Percentiles rank a stretch among this genome's conserved stretches.
These are phyloP conservation scores for Conticribra weissflogii DNA, from an alignment of 108 stramenopile genomes.

Conservation along the genomic window DNA sequence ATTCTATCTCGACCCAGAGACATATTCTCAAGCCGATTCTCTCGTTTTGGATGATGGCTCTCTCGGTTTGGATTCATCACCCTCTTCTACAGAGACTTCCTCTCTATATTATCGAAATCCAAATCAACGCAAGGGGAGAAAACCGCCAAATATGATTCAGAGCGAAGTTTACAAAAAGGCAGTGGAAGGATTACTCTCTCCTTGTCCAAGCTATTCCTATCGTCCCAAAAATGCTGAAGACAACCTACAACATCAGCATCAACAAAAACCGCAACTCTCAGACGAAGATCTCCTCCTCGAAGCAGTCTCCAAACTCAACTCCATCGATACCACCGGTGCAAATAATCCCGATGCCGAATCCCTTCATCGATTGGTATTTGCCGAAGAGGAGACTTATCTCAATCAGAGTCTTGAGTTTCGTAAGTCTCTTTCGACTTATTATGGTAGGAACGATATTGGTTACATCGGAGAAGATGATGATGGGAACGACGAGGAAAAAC, in stretches of 20 bases:
- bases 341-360: not conserved
- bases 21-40: constrained; percentile 14
- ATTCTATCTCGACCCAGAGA: constrained; percentile 16
- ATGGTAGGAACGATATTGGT: not conserved
- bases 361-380: constrained; percentile 36
- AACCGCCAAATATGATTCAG: constrained; percentile 19
- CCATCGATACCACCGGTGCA: not conserved
- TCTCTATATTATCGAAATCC: not conserved
- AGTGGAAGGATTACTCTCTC: constrained; percentile 26
- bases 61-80: constrained; percentile 3
- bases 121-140: not conserved
- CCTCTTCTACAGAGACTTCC: not conserved
- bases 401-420: constrained; percentile 46
- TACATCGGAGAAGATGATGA: not conserved
- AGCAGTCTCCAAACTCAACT: constrained; percentile 14
- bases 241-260: not conserved
- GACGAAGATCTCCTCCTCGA: constrained; percentile 31
- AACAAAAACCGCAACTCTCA: not conserved
- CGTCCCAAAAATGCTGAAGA: not conserved
- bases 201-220: constrained; percentile 24
- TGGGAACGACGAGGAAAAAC: not conserved
- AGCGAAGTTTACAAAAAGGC: constrained; percentile 25
- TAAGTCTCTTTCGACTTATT: constrained; percentile 22
- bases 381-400: constrained; percentile 40
- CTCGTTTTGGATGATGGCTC: constrained; percentile 5